Conservation (phyloP, 2,329 filamentous ascomycete genomes). For the Aspergillus proliferans region DNA sequence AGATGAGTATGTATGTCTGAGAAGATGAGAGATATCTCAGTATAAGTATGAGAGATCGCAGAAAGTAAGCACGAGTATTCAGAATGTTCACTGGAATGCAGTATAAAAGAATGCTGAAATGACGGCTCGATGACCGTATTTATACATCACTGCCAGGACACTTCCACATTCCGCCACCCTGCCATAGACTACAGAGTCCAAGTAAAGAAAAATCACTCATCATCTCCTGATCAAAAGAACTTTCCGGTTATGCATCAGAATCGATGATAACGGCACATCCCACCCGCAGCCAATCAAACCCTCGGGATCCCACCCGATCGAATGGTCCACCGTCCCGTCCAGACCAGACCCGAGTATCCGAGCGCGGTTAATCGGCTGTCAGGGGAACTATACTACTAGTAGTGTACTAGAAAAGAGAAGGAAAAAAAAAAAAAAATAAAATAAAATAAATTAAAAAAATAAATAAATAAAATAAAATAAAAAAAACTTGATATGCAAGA, state of each 20-base stretch:
- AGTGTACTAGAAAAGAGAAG: no score
- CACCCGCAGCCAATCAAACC: neutral
- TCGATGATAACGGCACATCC: neutral
- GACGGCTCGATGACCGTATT: neutral
- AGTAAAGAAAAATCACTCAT: neutral
- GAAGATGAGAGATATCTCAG: neutral
- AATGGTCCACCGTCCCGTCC: neutral
- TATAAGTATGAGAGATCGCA: neutral
- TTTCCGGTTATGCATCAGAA: neutral
- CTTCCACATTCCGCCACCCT: neutral
- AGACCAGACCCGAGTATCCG: neutral
- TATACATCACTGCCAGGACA: neutral
- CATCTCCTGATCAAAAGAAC: neutral
- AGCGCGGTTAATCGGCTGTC: neutral
- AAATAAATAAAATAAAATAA: no score
- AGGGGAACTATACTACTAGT: no score
- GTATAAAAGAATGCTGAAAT: neutral
- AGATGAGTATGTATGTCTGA: neutral
- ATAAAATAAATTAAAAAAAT: no score
- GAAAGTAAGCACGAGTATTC: no score
- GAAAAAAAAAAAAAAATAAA: no score
- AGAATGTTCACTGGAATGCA: neutral
- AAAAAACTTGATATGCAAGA: no score
- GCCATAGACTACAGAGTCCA: no score
- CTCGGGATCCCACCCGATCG: neutral